A percentile compares a stretch with the other conserved stretches of the same genome.
Conservation (phyloP, 257 asterid species). For the Solanum appendiculatum region DNA sequence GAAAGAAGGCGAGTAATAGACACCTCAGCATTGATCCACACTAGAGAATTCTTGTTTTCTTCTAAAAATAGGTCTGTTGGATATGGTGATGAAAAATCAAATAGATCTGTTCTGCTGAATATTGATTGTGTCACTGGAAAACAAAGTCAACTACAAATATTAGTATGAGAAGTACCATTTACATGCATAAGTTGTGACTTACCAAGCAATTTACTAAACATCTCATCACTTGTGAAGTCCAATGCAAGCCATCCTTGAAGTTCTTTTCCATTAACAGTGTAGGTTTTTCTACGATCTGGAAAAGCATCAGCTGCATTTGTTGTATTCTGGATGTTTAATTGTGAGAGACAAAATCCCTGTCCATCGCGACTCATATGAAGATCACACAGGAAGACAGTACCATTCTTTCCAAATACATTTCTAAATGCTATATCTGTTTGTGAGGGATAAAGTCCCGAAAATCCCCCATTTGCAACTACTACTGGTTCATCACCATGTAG, state of each 20-base stretch:
- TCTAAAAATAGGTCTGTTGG: slow-evolving; percentile 23
- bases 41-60: slow-evolving; percentile 12
- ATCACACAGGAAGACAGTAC: slow-evolving; percentile 64
- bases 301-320: slow-evolving; percentile 32
- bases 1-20: background rate
- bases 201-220: slow-evolving; percentile 45
- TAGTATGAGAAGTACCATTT: background rate
- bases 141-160: background rate
- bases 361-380: slow-evolving; percentile 60
- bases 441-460: slow-evolving; percentile 66
- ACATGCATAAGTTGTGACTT: slow-evolving; percentile 6
- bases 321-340: slow-evolving; percentile 45
- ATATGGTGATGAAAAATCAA: background rate
- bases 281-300: slow-evolving; percentile 40
- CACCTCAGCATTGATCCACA: slow-evolving; percentile 90
- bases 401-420: slow-evolving; percentile 22
- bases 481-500: slow-evolving; percentile 42
- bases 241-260: slow-evolving; percentile 59
- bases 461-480: slow-evolving; percentile 41
- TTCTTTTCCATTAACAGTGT: slow-evolving; percentile 44
- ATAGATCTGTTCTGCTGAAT: background rate
- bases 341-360: slow-evolving; percentile 42
- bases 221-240: slow-evolving; percentile 33
- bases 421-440: slow-evolving; percentile 36
- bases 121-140: background rate